Base-by-base conservation (phyloP, 1,284 basidiomycete species). In the Phenoliferia sp. region DNA sequence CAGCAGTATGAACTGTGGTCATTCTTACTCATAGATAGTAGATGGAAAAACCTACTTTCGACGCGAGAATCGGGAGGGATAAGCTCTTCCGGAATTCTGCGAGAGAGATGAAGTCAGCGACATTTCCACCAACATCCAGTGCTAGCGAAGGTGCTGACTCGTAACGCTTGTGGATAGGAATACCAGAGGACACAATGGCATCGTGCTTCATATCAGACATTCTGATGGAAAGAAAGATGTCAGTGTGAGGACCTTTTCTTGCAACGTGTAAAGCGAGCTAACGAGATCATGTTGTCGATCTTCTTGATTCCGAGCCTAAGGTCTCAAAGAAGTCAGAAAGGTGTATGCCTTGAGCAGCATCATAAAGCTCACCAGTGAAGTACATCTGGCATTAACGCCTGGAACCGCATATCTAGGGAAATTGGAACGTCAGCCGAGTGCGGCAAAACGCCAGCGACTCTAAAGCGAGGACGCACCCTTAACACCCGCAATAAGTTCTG, bases 361-460 rank as follows among this genome's bases (percentile, higher is more conserved):
- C 22, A 22, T 12, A 22, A 12, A 22, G 22, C 39, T 44, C 12
- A 44, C 39, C 92, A 95, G 79, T 93, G 91, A 60, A 98, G 82
- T 3, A 96, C 88, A 78, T 98, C 94, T 3, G 94, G 94, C 94
- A 97, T 96, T 68, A 97, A 83, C 1, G 89, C 91, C 78, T 95
- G 92, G 86, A 94, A 94, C 29, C 93, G 85, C 88, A 94, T 92
- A 77, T 95, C 94, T 81, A 75, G 72, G 4, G 70, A 59, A 1
- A 17, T n/a, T 22, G 32, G 5, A 35, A 3, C 34, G 17, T 16
- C 48, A 59, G 32, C 15, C 3, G n/a, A n/a, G n/a, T n/a, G n/a
- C n/a, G n/a, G n/a, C 36, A 50, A 48, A 7, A 35, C 26, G 19
- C 36, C n/a, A 61, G 31, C 3, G 22, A 26, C 2, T 29, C 63